These are phyloP conservation scores for Nicotiana knightiana DNA, from an alignment of 257 asterid genomes.

Conservation along the genomic window DNA sequence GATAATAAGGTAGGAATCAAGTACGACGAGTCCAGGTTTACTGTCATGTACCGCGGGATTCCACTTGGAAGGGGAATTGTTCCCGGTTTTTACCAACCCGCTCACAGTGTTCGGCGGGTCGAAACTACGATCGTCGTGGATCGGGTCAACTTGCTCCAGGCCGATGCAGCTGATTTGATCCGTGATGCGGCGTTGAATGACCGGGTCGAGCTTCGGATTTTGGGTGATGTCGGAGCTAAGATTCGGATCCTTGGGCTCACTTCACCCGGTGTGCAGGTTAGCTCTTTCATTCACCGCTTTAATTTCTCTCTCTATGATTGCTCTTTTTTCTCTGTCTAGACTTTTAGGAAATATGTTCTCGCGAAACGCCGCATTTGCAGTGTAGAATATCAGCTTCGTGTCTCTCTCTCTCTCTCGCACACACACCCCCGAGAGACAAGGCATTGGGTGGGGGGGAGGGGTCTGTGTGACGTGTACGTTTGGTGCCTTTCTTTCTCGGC, in stretches of 20 bases:
- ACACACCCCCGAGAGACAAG: background rate
- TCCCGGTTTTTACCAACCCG: conserved; percentile 67
- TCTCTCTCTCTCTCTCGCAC: background rate
- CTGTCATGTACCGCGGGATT: conserved; percentile 82
- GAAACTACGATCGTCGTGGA: conserved; percentile 62
- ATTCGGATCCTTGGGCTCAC: conserved; percentile 75
- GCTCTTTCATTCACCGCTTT: background rate
- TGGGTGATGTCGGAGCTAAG: conserved; percentile 89
- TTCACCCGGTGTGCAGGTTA: conserved; percentile 93
- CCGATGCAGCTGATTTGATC: conserved; percentile 70
- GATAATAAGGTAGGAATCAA: conserved; percentile 90
- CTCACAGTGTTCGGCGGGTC: conserved; percentile 61
- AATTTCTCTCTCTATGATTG: background rate
- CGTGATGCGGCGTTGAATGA: conserved; percentile 68
- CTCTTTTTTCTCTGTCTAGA: background rate
- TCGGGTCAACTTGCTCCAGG: conserved; percentile 67
- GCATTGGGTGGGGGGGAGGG: background rate
- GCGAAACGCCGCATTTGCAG: background rate
- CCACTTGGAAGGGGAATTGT: conserved; percentile 80
- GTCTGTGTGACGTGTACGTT: background rate
- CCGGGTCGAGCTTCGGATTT: conserved; percentile 78
- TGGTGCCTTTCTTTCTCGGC: too few relatives aligned
- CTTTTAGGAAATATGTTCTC: background rate
- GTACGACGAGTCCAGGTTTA: conserved; percentile 73
- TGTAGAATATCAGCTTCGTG: background rate